Base-by-base conservation (phyloP, 2,329 filamentous ascomycete species). In the Colletotrichum zoysiae region DNA sequence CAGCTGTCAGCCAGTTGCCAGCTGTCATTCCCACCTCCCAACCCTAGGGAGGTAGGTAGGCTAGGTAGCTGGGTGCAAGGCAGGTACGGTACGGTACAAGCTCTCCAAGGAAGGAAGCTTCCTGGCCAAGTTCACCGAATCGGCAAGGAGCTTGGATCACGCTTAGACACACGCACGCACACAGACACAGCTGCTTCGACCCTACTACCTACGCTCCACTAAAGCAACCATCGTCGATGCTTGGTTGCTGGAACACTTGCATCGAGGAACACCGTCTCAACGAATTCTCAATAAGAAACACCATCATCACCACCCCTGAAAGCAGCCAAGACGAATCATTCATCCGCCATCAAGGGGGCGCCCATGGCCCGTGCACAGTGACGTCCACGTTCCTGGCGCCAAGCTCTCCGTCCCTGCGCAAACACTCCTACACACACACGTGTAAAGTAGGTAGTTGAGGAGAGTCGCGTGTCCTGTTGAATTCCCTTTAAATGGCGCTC, bases 371-470 rank as follows among this genome's bases (percentile, higher is more conserved):
- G 70, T 72, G 70, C 70, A 60, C 48, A 70, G 66, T 72, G 70
- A 72, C 70, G 70, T 71, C 44, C 65, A 48, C 23, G 65, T 53
- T 72, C 69, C 65, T 26, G n/a, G 3, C 55, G 66, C 66, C 70
- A 65, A 69, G 65, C 58, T 40, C 48, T 23, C 53, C 26, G 60
- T 64, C 65, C 65, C 59, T 69, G 48, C 53, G 40, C 48, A 69
- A 53, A 42, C 23, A 55, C 64, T 26, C 26, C 62, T 40, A 67
- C 40, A 67, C 40, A 42, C 40, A 42, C 16, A 42, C 14, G n/a
- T n/a, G n/a, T n/a, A n/a, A n/a, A n/a, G n/a, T n/a, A 23, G 50
- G 50, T 38, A 16, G 46, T 16, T 40, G 58, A 12, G 56, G 30
- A 23, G 46, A 64, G 55, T 68, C 65, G 50, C 44, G 64, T 71